Conservation (phyloP, 768 basidiomycete genomes). For the Chalciporus piperatus region DNA sequence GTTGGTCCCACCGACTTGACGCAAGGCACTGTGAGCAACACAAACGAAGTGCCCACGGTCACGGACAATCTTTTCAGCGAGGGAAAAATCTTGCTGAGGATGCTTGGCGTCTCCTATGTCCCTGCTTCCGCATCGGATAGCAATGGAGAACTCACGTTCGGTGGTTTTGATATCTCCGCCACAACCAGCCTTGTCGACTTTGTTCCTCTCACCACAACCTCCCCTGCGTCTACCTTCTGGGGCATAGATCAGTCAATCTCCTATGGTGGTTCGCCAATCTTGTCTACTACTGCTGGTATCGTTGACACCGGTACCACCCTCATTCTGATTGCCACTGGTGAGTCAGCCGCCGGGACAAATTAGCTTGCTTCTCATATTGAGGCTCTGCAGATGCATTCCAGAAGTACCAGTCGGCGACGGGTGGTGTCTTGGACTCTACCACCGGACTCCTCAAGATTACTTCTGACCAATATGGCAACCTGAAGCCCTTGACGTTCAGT, state of each 20-base stretch:
- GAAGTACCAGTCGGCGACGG: slow-evolving; percentile 25
- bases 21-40: slow-evolving; percentile 15
- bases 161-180: slow-evolving; percentile 15
- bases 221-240: slow-evolving; percentile 23
- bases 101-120: slow-evolving; percentile 33
- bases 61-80: slow-evolving; percentile 33
- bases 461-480: slow-evolving; percentile 20
- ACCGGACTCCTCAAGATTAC: slow-evolving; percentile 32
- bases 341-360: background rate
- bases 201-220: slow-evolving; percentile 15
- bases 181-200: slow-evolving; percentile 16
- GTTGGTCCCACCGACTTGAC: slow-evolving; percentile 35
- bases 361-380: background rate
- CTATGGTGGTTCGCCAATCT: slow-evolving; percentile 6
- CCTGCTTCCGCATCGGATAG: slow-evolving; percentile 20
- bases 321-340: slow-evolving; percentile 26
- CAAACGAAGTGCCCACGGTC: slow-evolving; percentile 29
- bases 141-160: slow-evolving; percentile 25
- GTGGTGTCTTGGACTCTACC: slow-evolving; percentile 20
- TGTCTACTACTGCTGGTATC: background rate
- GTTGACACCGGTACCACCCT: slow-evolving; percentile 2
- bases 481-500: slow-evolving; percentile 27
- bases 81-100: slow-evolving; percentile 22
- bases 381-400: slow-evolving; percentile 23
- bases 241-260: slow-evolving; percentile 27